These are phyloP conservation scores for Vitellaria paradoxa DNA, from an alignment of 179 eudicot species.

Conservation along the genomic window DNA sequence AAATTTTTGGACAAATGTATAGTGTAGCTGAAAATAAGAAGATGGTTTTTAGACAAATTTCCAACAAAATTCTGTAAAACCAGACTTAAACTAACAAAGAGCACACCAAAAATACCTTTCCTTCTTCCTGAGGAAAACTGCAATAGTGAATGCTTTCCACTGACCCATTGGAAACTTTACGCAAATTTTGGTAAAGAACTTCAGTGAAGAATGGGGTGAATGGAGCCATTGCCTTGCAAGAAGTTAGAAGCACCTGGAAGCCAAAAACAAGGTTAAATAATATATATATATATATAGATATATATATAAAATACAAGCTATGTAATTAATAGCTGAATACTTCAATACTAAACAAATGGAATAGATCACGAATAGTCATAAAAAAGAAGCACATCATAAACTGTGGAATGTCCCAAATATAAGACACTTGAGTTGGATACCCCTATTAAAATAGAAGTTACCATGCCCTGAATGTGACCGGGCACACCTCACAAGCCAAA, in stretches of 20 bases:
- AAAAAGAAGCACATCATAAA: too few relatives aligned
- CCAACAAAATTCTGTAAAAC: neutral
- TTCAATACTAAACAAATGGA: too few relatives aligned
- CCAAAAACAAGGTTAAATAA: constrained; percentile 1
- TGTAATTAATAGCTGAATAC: neutral
- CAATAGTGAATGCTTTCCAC: constrained; percentile 95
- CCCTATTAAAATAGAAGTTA: constrained; percentile 1
- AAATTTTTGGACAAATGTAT: neutral
- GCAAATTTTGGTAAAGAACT: constrained; percentile 84
- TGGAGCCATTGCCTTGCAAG: constrained; percentile 96
- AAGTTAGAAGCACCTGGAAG: constrained; percentile 72
- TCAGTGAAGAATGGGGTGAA: constrained; percentile 96
- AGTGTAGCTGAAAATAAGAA: neutral
- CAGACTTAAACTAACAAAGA: neutral
- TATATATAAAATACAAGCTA: neutral
- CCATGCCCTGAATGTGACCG: neutral
- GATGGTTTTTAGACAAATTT: neutral
- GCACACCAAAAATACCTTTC: constrained; percentile 44
- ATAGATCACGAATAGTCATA: neutral
- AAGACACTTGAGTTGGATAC: neutral
- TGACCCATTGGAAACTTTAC: constrained; percentile 58
- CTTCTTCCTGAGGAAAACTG: constrained; percentile 78
- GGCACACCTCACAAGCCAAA: neutral
- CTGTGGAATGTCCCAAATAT: neutral
- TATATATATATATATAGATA: too few relatives aligned